phyloP scores from a whole-genome alignment of 164 flowering plant species.

The Stephania japonica region DNA sequence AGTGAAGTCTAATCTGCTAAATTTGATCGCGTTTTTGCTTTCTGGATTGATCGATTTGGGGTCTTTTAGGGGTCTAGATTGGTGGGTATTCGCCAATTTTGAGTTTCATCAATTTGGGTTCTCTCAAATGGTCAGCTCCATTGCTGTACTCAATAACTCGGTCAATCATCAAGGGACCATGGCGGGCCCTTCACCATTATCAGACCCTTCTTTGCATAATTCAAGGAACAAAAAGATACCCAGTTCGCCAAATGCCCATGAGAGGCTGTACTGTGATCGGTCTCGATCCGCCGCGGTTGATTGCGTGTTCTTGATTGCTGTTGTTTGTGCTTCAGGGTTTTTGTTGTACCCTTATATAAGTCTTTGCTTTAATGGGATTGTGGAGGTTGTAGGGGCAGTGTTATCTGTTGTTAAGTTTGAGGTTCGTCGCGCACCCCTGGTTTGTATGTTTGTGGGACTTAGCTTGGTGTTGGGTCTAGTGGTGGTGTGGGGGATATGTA shows the following conservation, averaged over 20 bases:
- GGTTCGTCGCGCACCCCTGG: constrained; percentile 42
- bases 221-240: constrained; percentile 27
- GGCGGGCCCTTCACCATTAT: constrained; percentile 17
- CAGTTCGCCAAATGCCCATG: constrained; percentile 25
- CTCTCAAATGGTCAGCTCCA: constrained; percentile 22
- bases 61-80: constrained; percentile 1
- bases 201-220: constrained; percentile 10
- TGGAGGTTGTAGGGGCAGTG: constrained; percentile 25
- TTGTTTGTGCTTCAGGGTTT: constrained; percentile 59
- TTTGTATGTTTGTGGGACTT: constrained; percentile 54
- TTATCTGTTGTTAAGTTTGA: constrained; percentile 37
- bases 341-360: constrained; percentile 55
- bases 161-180: constrained; percentile 12
- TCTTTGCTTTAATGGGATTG: constrained; percentile 18
- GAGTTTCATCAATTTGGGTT: constrained; percentile 7
- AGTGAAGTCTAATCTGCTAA: background rate
- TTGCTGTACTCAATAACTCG: constrained; percentile 12
- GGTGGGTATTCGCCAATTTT: constrained; percentile 10
- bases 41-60: background rate
- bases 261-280: constrained; percentile 41
- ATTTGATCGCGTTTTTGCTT: background rate
- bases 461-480: constrained; percentile 38
- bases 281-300: constrained; percentile 61
- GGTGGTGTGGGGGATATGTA: constrained; percentile 40
- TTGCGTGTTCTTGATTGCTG: constrained; percentile 62